Percentiles rank a stretch among this genome's conserved stretches.
These are phyloP conservation scores for Leccinum variicolor DNA, from an alignment of 768 basidiomycete genomes.

Conservation along the genomic window DNA sequence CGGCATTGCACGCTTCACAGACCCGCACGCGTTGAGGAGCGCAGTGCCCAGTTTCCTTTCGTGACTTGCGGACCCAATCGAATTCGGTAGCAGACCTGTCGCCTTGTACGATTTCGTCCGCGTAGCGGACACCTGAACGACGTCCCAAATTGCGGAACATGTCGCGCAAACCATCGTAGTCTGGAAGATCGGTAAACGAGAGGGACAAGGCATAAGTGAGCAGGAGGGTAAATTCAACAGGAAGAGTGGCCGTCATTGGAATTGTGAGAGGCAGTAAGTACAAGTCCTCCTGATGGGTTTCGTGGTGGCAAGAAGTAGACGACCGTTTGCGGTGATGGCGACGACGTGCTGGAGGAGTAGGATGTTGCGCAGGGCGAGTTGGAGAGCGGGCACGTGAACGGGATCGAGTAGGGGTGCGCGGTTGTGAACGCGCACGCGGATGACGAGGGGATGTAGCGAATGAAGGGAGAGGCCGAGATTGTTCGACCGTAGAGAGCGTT, in stretches of 20 bases:
- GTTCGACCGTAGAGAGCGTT: conserved; percentile 12
- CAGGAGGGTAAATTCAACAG: conserved; percentile 77
- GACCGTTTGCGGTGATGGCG: conserved; percentile 17
- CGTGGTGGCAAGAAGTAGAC: conserved; percentile 18
- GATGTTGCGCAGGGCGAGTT: not conserved
- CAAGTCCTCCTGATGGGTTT: conserved; percentile 6
- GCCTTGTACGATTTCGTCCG: conserved; percentile 17
- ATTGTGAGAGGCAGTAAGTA: conserved; percentile 23
- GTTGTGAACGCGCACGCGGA: conserved; percentile 15
- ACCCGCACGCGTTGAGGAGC: conserved; percentile 29
- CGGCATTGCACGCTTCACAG: conserved; percentile 34
- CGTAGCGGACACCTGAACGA: conserved; percentile 45
- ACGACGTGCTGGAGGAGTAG: conserved; percentile 18
- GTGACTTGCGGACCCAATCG: conserved; percentile 43
- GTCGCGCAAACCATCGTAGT: conserved; percentile 78
- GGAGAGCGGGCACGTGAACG: conserved; percentile 9
- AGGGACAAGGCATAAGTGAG: conserved; percentile 76
- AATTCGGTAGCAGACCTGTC: conserved; percentile 33
- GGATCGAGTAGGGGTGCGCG: conserved; percentile 16
- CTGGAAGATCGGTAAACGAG: conserved; percentile 85
- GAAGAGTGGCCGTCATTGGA: conserved; percentile 72
- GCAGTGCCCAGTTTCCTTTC: conserved; percentile 15
- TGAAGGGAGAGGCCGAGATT: conserved; percentile 13
- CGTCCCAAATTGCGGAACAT: conserved; percentile 63
- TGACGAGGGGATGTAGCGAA: conserved; percentile 9